Evolutionary conservation across 2,329 filamentous ascomycete genomes (phyloP).

Genomic region (Fusarium torulosum): DNA sequence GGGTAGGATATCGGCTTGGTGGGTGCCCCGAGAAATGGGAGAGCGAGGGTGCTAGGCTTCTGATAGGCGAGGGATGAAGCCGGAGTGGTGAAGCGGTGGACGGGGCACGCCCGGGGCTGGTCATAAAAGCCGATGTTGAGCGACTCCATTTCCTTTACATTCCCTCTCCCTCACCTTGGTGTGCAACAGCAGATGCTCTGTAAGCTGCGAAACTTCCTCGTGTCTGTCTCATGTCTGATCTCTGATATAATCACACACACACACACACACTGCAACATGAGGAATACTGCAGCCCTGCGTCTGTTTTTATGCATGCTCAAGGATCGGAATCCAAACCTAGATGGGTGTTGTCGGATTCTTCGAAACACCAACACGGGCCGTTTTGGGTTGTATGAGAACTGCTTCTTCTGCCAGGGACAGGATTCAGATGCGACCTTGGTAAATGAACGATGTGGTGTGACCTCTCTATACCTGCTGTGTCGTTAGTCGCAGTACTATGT

Average conservation of each 20-base stretch:
- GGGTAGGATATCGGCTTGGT: conserved; percentile 38
- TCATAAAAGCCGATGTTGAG: conserved; percentile 33
- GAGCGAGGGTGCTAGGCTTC: conserved; percentile 38
- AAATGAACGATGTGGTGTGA: background rate
- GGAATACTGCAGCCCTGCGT: background rate
- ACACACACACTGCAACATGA: background rate
- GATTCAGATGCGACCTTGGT: conserved; percentile 11
- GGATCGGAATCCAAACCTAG: conserved; percentile 30
- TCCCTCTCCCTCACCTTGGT: background rate
- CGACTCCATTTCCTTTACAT: conserved; percentile 25
- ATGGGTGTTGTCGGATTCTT: conserved; percentile 18
- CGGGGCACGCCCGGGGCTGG: conserved; percentile 33
- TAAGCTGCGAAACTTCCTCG: background rate
- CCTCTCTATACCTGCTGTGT: conserved; percentile 3
- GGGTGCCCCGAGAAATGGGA: conserved; percentile 40
- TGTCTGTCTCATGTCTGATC: background rate
- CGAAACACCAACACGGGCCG: conserved; percentile 18
- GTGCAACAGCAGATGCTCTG: background rate
- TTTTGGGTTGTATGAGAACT: conserved; percentile 26
- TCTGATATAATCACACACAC: conserved; percentile 6
- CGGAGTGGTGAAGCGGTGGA: conserved; percentile 42
- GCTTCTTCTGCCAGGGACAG: conserved; percentile 20
- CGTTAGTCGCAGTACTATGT: conserved; percentile 3
- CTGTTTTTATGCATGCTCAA: conserved; percentile 16
- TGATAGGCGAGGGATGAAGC: conserved; percentile 44